Evolutionary conservation across 305 asterid species (phyloP).

Genomic region (Fraxinus angustifolia): DNA sequence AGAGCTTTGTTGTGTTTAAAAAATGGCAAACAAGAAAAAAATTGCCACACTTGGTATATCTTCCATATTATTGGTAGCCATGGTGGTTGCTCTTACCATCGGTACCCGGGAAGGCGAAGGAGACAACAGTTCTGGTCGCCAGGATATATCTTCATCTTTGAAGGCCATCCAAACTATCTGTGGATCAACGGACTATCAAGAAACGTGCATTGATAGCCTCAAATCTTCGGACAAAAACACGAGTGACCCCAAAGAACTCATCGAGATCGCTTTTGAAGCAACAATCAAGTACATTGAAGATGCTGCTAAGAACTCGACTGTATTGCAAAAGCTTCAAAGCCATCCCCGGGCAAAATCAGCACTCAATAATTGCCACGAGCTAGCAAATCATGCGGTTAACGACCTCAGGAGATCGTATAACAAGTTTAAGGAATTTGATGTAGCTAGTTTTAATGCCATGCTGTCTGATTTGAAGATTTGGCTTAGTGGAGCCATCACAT

Average conservation of each 20-base stretch:
- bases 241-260: slow-evolving; percentile 24
- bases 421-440: slow-evolving; percentile 22
- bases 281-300: slow-evolving; percentile 19
- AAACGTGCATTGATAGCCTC: slow-evolving; percentile 33
- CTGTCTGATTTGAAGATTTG: slow-evolving; percentile 58
- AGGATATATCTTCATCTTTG: not conserved
- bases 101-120: not conserved
- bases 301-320: not conserved
- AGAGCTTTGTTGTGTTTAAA: not conserved
- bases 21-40: slow-evolving; percentile 9
- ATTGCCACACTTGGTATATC: not conserved
- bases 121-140: not conserved
- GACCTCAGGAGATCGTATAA: slow-evolving; percentile 35
- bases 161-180: slow-evolving; percentile 31
- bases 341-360: slow-evolving; percentile 36
- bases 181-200: slow-evolving; percentile 24
- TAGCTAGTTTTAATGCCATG: not conserved
- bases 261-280: slow-evolving; percentile 22
- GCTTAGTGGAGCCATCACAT: slow-evolving; percentile 56
- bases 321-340: slow-evolving; percentile 14
- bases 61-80: not conserved
- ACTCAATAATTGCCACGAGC: slow-evolving; percentile 33
- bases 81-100: slow-evolving; percentile 8
- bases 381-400: slow-evolving; percentile 37
- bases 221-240: slow-evolving; percentile 18